phyloP scores from a whole-genome alignment of 2,329 filamentous ascomycete species.

The Colletotrichum nymphaeae region DNA sequence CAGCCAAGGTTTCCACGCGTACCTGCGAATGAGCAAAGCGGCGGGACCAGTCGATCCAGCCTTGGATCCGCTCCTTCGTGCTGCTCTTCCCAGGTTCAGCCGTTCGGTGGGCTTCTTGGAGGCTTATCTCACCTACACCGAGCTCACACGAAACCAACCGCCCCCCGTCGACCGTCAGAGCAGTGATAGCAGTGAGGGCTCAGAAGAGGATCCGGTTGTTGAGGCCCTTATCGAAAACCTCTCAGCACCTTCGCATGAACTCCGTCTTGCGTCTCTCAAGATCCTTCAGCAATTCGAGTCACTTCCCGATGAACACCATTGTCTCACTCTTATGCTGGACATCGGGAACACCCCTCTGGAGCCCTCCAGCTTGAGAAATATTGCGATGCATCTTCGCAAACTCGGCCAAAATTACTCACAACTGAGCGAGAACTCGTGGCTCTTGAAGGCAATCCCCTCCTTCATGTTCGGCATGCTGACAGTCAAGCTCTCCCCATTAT shows the following conservation, averaged over 20 bases:
- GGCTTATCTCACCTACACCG: slow-evolving; percentile 69
- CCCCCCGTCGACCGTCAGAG: slow-evolving; percentile 34
- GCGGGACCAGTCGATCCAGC: slow-evolving; percentile 67
- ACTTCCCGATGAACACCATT: slow-evolving; percentile 60
- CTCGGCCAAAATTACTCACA: slow-evolving; percentile 74
- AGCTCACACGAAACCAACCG: slow-evolving; percentile 41
- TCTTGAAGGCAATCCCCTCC: slow-evolving; percentile 78
- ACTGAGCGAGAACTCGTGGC: slow-evolving; percentile 69
- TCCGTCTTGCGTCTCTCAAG: slow-evolving; percentile 79
- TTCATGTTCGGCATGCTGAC: slow-evolving; percentile 93
- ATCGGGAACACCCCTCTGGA: slow-evolving; percentile 84
- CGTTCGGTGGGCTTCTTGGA: slow-evolving; percentile 75
- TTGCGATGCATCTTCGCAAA: slow-evolving; percentile 88
- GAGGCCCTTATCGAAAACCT: slow-evolving; percentile 78
- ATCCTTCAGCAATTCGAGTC: slow-evolving; percentile 73
- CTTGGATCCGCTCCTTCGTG: slow-evolving; percentile 74
- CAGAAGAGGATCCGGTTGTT: slow-evolving; percentile 68
- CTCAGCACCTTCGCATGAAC: slow-evolving; percentile 77
- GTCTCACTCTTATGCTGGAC: slow-evolving; percentile 75
- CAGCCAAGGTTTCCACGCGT: slow-evolving; percentile 79
- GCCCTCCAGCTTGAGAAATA: slow-evolving; percentile 78
- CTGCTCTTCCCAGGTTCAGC: slow-evolving; percentile 74
- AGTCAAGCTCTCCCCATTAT: slow-evolving; percentile 84
- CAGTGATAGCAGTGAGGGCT: slow-evolving; percentile 56
- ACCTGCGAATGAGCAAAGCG: slow-evolving; percentile 73